Base-by-base conservation (phyloP, 768 basidiomycete species). In the Pisolithus sp. region DNA sequence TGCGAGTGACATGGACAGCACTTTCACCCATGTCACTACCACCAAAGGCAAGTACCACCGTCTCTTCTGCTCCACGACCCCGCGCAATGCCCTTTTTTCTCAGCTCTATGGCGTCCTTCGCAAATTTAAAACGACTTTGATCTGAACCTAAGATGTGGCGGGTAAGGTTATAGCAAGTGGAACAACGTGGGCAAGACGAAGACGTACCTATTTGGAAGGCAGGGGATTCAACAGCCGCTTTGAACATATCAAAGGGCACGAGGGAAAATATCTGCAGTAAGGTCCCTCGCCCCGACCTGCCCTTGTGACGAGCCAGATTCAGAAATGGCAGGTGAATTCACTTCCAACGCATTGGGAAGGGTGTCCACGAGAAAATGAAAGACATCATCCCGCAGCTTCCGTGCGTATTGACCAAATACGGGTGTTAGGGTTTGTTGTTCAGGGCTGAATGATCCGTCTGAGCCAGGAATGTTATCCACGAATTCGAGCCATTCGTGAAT, bases 21-120 rank as follows among this genome's bases (percentile, higher is more conserved):
- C 83, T 90, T 52, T 78, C 81, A 47, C 76, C 83, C 68, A 74
- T 75, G 57, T 75, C 83, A 59, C 74, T 76, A 55, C 82, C 86
- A 52, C 88, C 88, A 70, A 93, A 92, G 36, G 89, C 90, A 59
- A 94, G 75, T 48, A 95, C 91, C 40, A 94, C 91, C n/a, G 88
- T 89, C 71, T 93, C 91, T 68, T 89, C 88, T 53, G 81, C 82
- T 51, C 85, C 82, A 55, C 77, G 72, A 49, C 81, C 84, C 55
- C 83, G 81, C 43, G 81, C 78, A 63, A 83, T 77, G n/a, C 83
- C 82, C 63, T 81, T 82, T 69, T 90, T 94, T 59, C 92, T 78
- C 60, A 85, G 61, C 60, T 89, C 86, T 61, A 94, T 86, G 12
- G 85, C 89, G 57, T 90, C 89, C 68, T 93, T 94, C 4, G 91